phyloP scores from a whole-genome alignment of 208 protist species.

The Leishmania braziliensis region DNA sequence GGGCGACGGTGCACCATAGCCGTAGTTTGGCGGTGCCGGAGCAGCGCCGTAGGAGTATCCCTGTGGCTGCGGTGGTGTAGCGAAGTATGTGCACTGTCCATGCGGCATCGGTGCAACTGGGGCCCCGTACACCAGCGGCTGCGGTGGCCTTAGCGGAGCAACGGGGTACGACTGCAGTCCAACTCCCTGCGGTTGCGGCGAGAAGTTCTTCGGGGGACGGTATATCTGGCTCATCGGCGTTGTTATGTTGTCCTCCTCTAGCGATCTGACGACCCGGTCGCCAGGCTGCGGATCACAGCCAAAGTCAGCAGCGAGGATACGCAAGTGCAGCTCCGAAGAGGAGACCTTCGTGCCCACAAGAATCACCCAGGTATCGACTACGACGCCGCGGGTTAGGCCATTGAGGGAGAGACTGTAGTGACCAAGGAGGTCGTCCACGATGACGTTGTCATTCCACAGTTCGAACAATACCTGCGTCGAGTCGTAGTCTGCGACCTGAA shows the following conservation, averaged over 20 bases:
- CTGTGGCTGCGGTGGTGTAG: conserved; percentile 10
- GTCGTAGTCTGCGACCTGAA: conserved; percentile 62
- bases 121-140: conserved; percentile 20
- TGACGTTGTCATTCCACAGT: conserved; percentile 65
- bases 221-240: conserved; percentile 27
- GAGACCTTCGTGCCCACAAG: conserved; percentile 42
- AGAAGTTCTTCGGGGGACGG: conserved; percentile 22
- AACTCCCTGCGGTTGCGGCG: neutral
- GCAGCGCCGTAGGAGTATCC: conserved; percentile 3
- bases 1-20: conserved; percentile 8
- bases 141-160: conserved; percentile 23
- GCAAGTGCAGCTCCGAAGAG: conserved; percentile 60
- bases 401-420: conserved; percentile 60
- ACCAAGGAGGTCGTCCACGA: conserved; percentile 57
- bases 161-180: conserved; percentile 18
- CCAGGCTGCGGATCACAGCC: conserved; percentile 31
- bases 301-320: conserved; percentile 66
- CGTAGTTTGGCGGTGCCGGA: conserved; percentile 16
- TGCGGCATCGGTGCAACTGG: neutral
- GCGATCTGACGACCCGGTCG: conserved; percentile 25
- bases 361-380: conserved; percentile 62
- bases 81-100: conserved; percentile 2
- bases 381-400: conserved; percentile 54
- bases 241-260: conserved; percentile 35
- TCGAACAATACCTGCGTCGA: conserved; percentile 52